phyloP scores from a whole-genome alignment of 2,329 filamentous ascomycete genomes.

The Alternaria angustiovoidea region DNA sequence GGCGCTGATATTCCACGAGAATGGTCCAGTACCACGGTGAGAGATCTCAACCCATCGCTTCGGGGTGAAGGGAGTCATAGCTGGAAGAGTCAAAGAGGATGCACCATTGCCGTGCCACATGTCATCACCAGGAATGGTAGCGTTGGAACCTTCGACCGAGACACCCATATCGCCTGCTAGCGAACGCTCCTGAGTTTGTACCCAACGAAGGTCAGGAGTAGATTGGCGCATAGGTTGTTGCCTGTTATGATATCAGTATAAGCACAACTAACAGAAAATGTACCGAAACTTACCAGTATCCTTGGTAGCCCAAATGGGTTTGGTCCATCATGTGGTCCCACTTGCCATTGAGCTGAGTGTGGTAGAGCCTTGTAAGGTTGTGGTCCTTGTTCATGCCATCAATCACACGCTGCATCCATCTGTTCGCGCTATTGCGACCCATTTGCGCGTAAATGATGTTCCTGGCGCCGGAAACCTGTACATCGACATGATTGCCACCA shows the following conservation, averaged over 20 bases:
- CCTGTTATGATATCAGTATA: slow-evolving; percentile 50
- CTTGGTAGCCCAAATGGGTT: slow-evolving; percentile 52
- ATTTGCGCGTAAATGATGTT: slow-evolving; percentile 49
- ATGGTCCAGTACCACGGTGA: slow-evolving; percentile 42
- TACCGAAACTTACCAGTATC: slow-evolving; percentile 52
- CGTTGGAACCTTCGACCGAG: slow-evolving; percentile 70
- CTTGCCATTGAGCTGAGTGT: slow-evolving; percentile 48
- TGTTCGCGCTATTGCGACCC: slow-evolving; percentile 51
- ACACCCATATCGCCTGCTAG: slow-evolving; percentile 71
- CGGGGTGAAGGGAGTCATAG: slow-evolving; percentile 46
- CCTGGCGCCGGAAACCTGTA: slow-evolving; percentile 48
- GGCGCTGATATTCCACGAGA: slow-evolving; percentile 48
- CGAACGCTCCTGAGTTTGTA: slow-evolving; percentile 65
- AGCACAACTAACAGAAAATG: neutral
- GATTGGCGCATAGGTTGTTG: slow-evolving; percentile 78
- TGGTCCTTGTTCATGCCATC: slow-evolving; percentile 50
- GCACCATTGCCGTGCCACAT: slow-evolving; percentile 63
- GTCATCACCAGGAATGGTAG: slow-evolving; percentile 73
- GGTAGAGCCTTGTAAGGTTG: slow-evolving; percentile 47
- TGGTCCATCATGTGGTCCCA: slow-evolving; percentile 54
- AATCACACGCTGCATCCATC: slow-evolving; percentile 47
- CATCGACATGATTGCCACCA: slow-evolving; percentile 64
- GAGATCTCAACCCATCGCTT: slow-evolving; percentile 50
- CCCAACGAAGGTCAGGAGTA: slow-evolving; percentile 67
- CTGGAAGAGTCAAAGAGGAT: slow-evolving; percentile 39